phyloP scores from a whole-genome alignment of 169 alveolate species.

The Plasmodium vivax region DNA sequence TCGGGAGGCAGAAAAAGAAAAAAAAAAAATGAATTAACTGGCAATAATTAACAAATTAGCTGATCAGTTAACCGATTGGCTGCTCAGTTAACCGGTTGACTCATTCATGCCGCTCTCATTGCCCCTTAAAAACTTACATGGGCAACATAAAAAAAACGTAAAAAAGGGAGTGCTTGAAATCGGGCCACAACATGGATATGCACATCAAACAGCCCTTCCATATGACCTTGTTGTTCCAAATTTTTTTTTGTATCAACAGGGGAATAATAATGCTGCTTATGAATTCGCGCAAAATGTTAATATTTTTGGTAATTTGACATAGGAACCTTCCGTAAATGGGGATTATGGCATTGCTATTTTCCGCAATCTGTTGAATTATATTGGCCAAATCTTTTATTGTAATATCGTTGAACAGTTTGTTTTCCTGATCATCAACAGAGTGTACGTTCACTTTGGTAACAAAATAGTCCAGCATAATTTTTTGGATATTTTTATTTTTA shows the following conservation, averaged over 20 bases:
- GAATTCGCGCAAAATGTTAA: constrained; percentile 60
- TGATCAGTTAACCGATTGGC: not conserved
- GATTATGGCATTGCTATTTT: constrained; percentile 44
- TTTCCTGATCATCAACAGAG: constrained; percentile 40
- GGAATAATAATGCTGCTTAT: constrained; percentile 74
- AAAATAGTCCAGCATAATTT: constrained; percentile 71
- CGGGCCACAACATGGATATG: constrained; percentile 73
- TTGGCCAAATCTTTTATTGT: constrained; percentile 72
- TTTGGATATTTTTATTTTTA: constrained; percentile 70
- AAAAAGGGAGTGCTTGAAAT: constrained; percentile 70
- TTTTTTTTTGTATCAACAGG: constrained; percentile 69
- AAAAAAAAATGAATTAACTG: constrained; percentile 41
- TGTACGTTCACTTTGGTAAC: constrained; percentile 69
- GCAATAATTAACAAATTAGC: not conserved
- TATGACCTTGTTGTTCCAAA: constrained; percentile 68
- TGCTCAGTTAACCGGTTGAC: not conserved
- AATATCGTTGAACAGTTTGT: constrained; percentile 56
- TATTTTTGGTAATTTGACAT: constrained; percentile 69
- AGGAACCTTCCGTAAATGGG: constrained; percentile 74
- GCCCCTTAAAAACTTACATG: constrained; percentile 21
- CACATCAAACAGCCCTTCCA: constrained; percentile 75
- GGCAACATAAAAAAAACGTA: constrained; percentile 73
- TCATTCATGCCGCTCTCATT: not conserved
- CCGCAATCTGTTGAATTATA: constrained; percentile 72
- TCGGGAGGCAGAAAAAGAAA: not conserved